These are phyloP conservation scores for Yueomyces sinensis DNA, from an alignment of 805 yeast genomes.

Conservation along the genomic window DNA sequence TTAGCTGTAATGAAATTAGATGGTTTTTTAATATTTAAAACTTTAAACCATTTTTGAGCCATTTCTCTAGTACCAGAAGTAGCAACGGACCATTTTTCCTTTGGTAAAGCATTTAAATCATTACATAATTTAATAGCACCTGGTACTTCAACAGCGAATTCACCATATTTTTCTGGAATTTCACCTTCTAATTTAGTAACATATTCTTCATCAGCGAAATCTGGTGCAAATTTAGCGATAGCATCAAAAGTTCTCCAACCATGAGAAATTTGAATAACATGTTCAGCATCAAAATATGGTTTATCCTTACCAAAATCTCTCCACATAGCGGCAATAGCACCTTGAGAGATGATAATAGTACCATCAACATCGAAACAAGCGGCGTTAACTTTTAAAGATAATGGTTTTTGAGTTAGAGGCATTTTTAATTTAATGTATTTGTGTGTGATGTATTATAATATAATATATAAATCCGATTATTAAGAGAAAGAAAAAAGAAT, in stretches of 20 bases:
- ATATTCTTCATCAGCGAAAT: constrained; percentile 50
- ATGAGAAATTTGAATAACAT: constrained; percentile 62
- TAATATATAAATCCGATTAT: no score
- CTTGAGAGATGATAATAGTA: constrained; percentile 71
- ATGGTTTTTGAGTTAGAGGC: constrained; percentile 17
- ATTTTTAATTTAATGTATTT: constrained; percentile 1
- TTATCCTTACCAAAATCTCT: constrained; percentile 53
- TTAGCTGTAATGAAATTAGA: constrained; percentile 73
- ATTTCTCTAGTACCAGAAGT: constrained; percentile 70
- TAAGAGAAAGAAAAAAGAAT: no score
- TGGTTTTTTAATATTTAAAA: constrained; percentile 49
- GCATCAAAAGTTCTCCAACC: constrained; percentile 79
- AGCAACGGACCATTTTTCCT: constrained; percentile 72
- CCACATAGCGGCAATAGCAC: constrained; percentile 78
- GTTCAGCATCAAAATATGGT: constrained; percentile 55
- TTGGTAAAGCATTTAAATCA: constrained; percentile 37
- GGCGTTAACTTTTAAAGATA: constrained; percentile 29
- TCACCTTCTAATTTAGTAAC: constrained; percentile 54
- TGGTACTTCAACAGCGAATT: constrained; percentile 59
- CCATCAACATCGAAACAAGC: constrained; percentile 78
- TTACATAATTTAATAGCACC: constrained; percentile 60
- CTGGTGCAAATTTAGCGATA: constrained; percentile 61
- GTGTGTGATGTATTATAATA: no score
- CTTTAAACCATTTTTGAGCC: constrained; percentile 69
- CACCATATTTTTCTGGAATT: constrained; percentile 61